A percentile compares a stretch with the other conserved stretches of the same genome.
Conservation (phyloP, 768 basidiomycete species). For the Lactarius hengduanensis region DNA sequence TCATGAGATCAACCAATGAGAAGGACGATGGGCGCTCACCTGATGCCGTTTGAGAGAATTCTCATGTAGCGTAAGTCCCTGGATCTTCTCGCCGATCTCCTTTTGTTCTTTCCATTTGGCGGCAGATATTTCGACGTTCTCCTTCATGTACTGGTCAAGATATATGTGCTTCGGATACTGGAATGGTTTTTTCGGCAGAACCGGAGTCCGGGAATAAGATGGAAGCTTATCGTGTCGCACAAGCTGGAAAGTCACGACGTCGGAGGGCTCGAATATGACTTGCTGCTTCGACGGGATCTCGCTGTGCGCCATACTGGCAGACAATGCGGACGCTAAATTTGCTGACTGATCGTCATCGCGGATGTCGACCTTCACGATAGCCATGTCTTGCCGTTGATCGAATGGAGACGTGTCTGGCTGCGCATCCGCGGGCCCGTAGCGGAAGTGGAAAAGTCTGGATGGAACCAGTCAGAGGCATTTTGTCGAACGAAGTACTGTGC, state of each 20-base stretch:
- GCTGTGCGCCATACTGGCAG: constrained; percentile 30
- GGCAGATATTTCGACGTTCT: constrained; percentile 48
- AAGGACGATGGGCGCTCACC: constrained; percentile 37
- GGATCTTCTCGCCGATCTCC: constrained; percentile 48
- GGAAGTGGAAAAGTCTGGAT: constrained; percentile 53
- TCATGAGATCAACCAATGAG: background rate
- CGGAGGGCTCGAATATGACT: constrained; percentile 61
- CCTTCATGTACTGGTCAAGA: constrained; percentile 68
- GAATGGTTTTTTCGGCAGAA: constrained; percentile 38
- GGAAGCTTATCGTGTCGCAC: constrained; percentile 33
- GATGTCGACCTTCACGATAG: constrained; percentile 53
- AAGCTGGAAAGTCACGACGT: constrained; percentile 60
- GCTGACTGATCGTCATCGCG: constrained; percentile 48
- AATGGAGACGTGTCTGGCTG: constrained; percentile 34
- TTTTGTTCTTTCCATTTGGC: constrained; percentile 38
- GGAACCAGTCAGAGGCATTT: constrained; percentile 8
- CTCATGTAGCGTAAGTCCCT: constrained; percentile 46
- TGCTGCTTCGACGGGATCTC: constrained; percentile 42
- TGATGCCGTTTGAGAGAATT: constrained; percentile 51
- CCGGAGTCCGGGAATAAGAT: constrained; percentile 28
- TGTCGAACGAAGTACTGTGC: constrained; percentile 28
- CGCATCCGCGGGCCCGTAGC: constrained; percentile 48
- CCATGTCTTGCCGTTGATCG: constrained; percentile 37
- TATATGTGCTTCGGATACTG: constrained; percentile 64
- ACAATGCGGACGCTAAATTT: constrained; percentile 51